Percentiles rank a stretch among this genome's conserved stretches.
phyloP scores from a whole-genome alignment of 257 asterid genomes.

The Lithospermum erythrorhizon region DNA sequence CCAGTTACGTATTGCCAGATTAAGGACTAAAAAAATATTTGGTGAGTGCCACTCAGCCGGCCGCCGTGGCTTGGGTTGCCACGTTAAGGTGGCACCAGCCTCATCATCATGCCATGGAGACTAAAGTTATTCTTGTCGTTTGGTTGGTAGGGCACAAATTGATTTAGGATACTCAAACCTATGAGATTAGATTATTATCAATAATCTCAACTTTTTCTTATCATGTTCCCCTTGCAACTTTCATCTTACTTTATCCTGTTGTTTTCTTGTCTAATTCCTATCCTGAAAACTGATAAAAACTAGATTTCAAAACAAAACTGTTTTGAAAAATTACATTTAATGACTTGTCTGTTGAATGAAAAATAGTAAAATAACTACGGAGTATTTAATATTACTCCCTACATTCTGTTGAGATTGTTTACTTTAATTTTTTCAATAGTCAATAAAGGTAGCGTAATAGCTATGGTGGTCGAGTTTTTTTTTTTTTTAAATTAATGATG shows the following conservation, averaged over 20 bases:
- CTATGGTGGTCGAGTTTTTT: too few relatives aligned
- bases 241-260: constrained; percentile 24
- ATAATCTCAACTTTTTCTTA: constrained; percentile 26
- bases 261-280: constrained; percentile 33
- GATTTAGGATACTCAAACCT: constrained; percentile 21
- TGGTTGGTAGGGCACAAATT: constrained; percentile 32
- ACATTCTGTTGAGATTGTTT: too few relatives aligned
- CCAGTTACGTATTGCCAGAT: too few relatives aligned
- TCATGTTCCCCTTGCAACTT: constrained; percentile 43
- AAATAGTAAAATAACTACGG: too few relatives aligned
- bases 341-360: too few relatives aligned
- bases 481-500: too few relatives aligned
- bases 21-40: constrained; percentile 13
- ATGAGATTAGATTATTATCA: constrained; percentile 19
- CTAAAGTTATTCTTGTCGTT: constrained; percentile 16
- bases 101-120: constrained; percentile 23
- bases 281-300: constrained; percentile 2
- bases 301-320: not conserved
- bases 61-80: constrained; percentile 24
- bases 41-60: constrained; percentile 25
- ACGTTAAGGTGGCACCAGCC: constrained; percentile 17
- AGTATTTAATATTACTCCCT: too few relatives aligned
- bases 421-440: too few relatives aligned
- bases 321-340: too few relatives aligned
- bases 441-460: too few relatives aligned